A percentile compares a stretch with the other conserved stretches of the same genome.
These are phyloP conservation scores for Solanum hybrid DNA, from an alignment of 305 asterid species.

Conservation along the genomic window DNA sequence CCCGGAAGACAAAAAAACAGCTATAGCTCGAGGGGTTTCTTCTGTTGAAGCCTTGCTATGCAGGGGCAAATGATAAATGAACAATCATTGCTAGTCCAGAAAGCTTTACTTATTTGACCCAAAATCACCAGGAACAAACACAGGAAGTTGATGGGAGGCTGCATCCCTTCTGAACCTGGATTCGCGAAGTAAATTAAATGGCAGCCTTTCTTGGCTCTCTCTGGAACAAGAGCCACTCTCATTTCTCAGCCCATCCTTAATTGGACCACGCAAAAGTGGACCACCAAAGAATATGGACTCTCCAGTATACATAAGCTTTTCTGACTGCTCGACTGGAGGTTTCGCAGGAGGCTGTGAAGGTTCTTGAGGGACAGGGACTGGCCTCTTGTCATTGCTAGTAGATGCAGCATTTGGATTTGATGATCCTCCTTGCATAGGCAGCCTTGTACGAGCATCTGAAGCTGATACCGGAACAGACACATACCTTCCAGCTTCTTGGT, in stretches of 20 bases:
- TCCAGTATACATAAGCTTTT: constrained; percentile 59
- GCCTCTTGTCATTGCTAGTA: constrained; percentile 37
- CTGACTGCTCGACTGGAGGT: constrained; percentile 44
- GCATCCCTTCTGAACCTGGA: constrained; percentile 67
- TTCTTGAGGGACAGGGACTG: constrained; percentile 27
- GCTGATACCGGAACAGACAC: constrained; percentile 70
- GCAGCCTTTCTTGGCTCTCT: constrained; percentile 37
- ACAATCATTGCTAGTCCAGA: background rate
- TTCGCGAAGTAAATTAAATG: constrained; percentile 37
- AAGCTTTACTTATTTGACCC: constrained; percentile 36
- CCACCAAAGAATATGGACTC: constrained; percentile 95
- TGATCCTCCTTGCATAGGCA: constrained; percentile 22
- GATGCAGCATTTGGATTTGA: constrained; percentile 26
- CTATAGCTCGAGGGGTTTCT: constrained; percentile 34
- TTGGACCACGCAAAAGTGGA: constrained; percentile 68
- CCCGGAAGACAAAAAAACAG: constrained; percentile 23
- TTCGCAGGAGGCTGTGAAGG: constrained; percentile 24
- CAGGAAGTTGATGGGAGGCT: constrained; percentile 85
- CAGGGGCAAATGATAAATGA: background rate
- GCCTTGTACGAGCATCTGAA: constrained; percentile 53
- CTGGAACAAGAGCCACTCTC: constrained; percentile 36
- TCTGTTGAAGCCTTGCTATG: constrained; percentile 1
- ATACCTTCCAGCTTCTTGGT: constrained; percentile 94
- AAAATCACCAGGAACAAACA: constrained; percentile 66
- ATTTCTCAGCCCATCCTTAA: constrained; percentile 36